Conservation (phyloP, 192 early-diverging fungal genomes). For the Podila minutissima region DNA sequence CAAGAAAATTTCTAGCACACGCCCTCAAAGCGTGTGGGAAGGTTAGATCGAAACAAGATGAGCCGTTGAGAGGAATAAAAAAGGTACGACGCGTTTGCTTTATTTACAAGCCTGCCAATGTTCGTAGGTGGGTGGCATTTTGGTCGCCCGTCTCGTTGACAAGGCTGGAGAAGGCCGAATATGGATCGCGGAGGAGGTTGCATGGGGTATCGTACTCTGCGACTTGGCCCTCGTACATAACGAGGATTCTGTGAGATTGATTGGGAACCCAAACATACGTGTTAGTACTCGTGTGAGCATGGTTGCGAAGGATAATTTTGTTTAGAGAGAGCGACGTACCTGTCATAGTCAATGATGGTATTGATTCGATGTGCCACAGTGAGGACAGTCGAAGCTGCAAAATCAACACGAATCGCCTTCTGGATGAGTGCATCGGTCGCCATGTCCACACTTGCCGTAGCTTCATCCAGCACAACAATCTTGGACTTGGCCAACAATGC, state of each 20-base stretch:
- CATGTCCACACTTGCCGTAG: constrained; percentile 66
- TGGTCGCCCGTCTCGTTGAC: constrained; percentile 2
- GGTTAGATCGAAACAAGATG: not conserved
- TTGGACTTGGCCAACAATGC: constrained; percentile 72
- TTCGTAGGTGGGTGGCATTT: not conserved
- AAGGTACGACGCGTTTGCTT: not conserved
- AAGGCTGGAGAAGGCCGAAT: constrained; percentile 49
- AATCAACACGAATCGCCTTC: constrained; percentile 61
- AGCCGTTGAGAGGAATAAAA: not conserved
- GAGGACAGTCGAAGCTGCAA: constrained; percentile 62
- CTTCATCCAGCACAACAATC: constrained; percentile 82
- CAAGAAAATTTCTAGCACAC: too few species aligned
- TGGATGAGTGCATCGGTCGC: constrained; percentile 73
- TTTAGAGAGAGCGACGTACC: too few species aligned
- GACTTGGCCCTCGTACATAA: constrained; percentile 74
- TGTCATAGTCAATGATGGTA: constrained; percentile 58
- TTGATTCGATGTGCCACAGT: constrained; percentile 80
- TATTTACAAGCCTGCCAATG: constrained; percentile 6
- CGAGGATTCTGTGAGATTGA: too few species aligned
- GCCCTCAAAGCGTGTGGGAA: too few species aligned
- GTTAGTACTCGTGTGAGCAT: too few species aligned
- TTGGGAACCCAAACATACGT: too few species aligned
- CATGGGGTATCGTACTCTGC: constrained; percentile 72
- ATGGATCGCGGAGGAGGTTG: constrained; percentile 57
- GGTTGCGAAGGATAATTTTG: too few species aligned